phyloP scores from a whole-genome alignment of 495 filamentous ascomycete species.

The Aspergillus campestris region DNA sequence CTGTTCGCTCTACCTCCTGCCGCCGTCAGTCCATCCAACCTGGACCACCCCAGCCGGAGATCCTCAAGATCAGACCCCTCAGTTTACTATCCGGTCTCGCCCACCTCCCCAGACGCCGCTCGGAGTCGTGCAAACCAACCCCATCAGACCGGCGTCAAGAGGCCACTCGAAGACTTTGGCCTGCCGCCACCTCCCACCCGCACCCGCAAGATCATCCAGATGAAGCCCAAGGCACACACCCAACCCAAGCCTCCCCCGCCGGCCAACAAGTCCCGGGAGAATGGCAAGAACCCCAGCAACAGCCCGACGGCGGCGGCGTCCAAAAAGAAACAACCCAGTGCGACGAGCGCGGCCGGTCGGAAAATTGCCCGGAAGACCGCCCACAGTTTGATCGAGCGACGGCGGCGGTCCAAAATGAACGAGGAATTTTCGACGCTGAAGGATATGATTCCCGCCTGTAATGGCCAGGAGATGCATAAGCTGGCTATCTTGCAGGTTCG shows the following conservation, averaged over 20 bases:
- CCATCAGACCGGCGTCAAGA: slow-evolving; percentile 46
- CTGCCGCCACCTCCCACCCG: slow-evolving; percentile 89
- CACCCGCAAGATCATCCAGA: slow-evolving; percentile 94
- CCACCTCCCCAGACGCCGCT: slow-evolving; percentile 42
- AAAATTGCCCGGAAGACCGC: slow-evolving; percentile 96
- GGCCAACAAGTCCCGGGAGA: slow-evolving; percentile 17
- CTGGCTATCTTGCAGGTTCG: slow-evolving; percentile 87
- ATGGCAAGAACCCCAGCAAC: slow-evolving; percentile 23
- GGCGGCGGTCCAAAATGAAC: slow-evolving; percentile 95
- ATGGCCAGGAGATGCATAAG: slow-evolving; percentile 94
- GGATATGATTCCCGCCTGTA: slow-evolving; percentile 89
- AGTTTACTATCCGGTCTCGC: slow-evolving; percentile 47
- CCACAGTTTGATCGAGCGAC: slow-evolving; percentile 87
- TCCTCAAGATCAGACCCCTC: slow-evolving; percentile 37
- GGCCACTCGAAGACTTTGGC: slow-evolving; percentile 51
- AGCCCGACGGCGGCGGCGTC: slow-evolving; percentile 22
- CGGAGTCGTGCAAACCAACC: slow-evolving; percentile 43
- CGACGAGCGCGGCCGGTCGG: slow-evolving; percentile 71
- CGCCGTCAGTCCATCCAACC: slow-evolving; percentile 46
- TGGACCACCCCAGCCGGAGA: slow-evolving; percentile 31
- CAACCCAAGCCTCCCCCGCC: slow-evolving; percentile 15
- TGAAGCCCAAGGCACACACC: slow-evolving; percentile 56
- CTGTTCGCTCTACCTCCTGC: slow-evolving; percentile 80
- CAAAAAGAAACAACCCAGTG: slow-evolving; percentile 60
- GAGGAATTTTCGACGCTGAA: slow-evolving; percentile 94